These are phyloP conservation scores for Penicillium tannophilum DNA, from an alignment of 495 filamentous ascomycete species.

Conservation along the genomic window DNA sequence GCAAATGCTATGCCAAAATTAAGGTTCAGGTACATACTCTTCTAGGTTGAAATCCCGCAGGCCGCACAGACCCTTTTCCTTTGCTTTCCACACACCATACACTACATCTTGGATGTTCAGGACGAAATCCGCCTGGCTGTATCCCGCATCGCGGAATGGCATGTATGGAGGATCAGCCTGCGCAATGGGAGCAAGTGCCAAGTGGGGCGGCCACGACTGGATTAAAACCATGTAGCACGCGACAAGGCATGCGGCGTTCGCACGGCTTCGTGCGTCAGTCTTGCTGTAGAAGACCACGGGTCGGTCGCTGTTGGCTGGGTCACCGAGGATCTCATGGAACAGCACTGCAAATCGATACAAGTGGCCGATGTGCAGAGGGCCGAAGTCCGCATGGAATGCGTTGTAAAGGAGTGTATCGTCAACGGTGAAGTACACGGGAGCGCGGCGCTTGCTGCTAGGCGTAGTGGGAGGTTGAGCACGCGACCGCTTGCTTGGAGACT, in stretches of 20 bases:
- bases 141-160: slow-evolving; percentile 98
- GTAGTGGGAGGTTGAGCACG: slow-evolving; percentile 62
- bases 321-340: slow-evolving; percentile 92
- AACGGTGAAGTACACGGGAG: slow-evolving; percentile 92
- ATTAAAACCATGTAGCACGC: slow-evolving; percentile 99
- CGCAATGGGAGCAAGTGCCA: slow-evolving; percentile 93
- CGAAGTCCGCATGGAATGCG: slow-evolving; percentile 98
- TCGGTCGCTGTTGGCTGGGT: slow-evolving; percentile 77
- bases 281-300: slow-evolving; percentile 94
- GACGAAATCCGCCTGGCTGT: slow-evolving; percentile 96
- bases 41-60: slow-evolving; percentile 89
- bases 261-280: slow-evolving; percentile 87
- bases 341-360: slow-evolving; percentile 93
- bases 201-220: slow-evolving; percentile 95
- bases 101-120: slow-evolving; percentile 95
- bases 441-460: slow-evolving; percentile 49
- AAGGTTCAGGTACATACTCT: slow-evolving; percentile 60
- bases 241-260: slow-evolving; percentile 94
- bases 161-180: slow-evolving; percentile 96
- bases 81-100: slow-evolving; percentile 98
- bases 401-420: slow-evolving; percentile 95
- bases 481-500: slow-evolving; percentile 76
- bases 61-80: slow-evolving; percentile 86
- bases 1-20: slow-evolving; percentile 4
- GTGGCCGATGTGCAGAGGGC: slow-evolving; percentile 95